Evolutionary conservation across 75 land plant species (phyloP), one percentile per base, ranked within the genome.

Genomic region (Cryptomeria japonica): DNA sequence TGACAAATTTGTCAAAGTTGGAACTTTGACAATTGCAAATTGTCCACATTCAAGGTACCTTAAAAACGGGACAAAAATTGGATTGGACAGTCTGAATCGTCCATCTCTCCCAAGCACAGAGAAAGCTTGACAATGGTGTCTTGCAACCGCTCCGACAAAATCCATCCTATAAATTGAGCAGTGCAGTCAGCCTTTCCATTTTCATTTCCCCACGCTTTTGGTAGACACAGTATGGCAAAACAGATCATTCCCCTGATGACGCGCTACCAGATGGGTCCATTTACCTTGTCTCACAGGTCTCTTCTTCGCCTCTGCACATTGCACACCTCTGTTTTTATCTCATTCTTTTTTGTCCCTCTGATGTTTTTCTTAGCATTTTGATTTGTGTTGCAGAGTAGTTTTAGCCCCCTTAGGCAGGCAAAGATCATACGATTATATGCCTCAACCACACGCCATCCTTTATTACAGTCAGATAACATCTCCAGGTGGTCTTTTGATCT

Each of bases 281-380:
- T 93, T 78, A 39, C 84, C 15, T 90, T 93, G 37, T 91, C 91
- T 85, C 92, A 93, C 86, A 91, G 94, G 94, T 93, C 12, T 15
- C 16, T 2, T 34, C 37, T 47, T n/a, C 22, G 2, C 4, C 8
- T 37, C 38, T 39, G 41, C 9, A 19, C 10, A 7, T 2, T n/a
- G n/a, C n/a, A n/a, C n/a, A n/a, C n/a, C 41, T 8, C 28, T 82
- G 47, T n/a, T 44, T 44, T 44, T 44, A 44, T 31, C 9, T 13
- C 32, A 25, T 39, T 82, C 10, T 7, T 14, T 25, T 34, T 38
- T 6, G n/a, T n/a, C n/a, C n/a, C n/a, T 10, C 3, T 41, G 0
- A 16, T 87, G 41, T 28, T 31, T n/a, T 38, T 25, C 10, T 36
- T 84, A 32, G 41, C 61, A 56, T 18, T 3, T 56, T 16, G 61